A percentile compares a stretch with the other conserved stretches of the same genome.
These are phyloP conservation scores for Penicillium hordei DNA, from an alignment of 2,329 filamentous ascomycete genomes.

Conservation along the genomic window DNA sequence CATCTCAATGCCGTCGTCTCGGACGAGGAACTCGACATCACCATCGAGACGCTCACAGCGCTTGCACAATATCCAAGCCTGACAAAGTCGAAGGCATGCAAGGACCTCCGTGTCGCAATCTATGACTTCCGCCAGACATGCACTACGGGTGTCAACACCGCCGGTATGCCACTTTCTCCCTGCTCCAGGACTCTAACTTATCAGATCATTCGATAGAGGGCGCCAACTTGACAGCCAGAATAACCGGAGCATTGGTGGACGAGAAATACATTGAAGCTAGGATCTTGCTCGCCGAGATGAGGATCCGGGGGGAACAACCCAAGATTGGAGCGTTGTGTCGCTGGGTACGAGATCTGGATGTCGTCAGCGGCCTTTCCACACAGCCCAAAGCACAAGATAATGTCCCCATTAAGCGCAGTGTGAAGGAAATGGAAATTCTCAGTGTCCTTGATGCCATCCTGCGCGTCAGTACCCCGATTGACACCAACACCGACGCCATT, in stretches of 20 bases:
- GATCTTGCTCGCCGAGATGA: constrained; percentile 68
- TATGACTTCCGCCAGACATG: constrained; percentile 69
- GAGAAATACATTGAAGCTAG: constrained; percentile 65
- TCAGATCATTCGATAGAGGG: constrained; percentile 41
- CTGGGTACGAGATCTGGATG: constrained; percentile 70
- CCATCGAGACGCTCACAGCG: constrained; percentile 62
- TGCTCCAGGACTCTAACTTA: constrained; percentile 10
- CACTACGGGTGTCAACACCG: constrained; percentile 63
- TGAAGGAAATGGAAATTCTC: constrained; percentile 57
- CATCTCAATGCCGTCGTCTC: constrained; percentile 28
- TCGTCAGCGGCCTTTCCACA: constrained; percentile 65
- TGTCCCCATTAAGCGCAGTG: constrained; percentile 19
- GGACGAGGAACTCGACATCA: constrained; percentile 65
- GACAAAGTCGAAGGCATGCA: constrained; percentile 69
- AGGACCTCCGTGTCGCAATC: constrained; percentile 64
- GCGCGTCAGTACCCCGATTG: constrained; percentile 62
- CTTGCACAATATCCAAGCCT: constrained; percentile 60
- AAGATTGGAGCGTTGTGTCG: constrained; percentile 68
- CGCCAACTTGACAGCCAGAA: constrained; percentile 64
- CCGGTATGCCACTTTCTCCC: constrained; percentile 40
- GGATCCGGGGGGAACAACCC: constrained; percentile 63
- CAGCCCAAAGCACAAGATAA: constrained; percentile 47
- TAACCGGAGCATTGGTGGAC: constrained; percentile 65
- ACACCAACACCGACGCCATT: constrained; percentile 38
- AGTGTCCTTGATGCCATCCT: constrained; percentile 64